Base-by-base conservation (phyloP, 768 basidiomycete species). In the Termitomyces sp. region DNA sequence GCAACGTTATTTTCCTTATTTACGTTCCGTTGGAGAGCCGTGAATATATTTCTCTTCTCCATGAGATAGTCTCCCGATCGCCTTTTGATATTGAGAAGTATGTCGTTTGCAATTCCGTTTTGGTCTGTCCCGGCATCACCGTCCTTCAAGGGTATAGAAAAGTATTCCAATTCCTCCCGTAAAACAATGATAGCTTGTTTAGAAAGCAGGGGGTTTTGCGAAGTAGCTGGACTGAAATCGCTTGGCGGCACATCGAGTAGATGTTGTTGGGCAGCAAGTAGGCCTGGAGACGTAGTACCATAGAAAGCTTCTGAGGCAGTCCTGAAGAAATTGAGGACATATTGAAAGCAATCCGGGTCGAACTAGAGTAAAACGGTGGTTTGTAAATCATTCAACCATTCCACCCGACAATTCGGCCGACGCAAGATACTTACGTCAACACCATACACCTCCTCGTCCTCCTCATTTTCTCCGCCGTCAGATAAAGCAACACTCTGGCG, bases 151-250 rank as follows among this genome's bases (percentile, higher is more conserved):
- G 96, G 94, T 60, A 99, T 98, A 36, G 93, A 88, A 64, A 99
- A 99, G 70, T 98, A 99, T 72, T 99, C 97, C 54, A 99, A 80
- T 74, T 99, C 97, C 71, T 99, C 97, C 30, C 97, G 83, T 28
- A 99, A 85, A 49, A 99, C 96, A 64, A 98, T 98, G 68, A 99
- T 98, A 30, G 96, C 95, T 72, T 98, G 97, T 74, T 98, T 98
- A 49, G 87, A 82, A 54, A 98, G 79, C 42, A 99, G 80, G 0
- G 97, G 97, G 68, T 98, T 98, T 70, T 94, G 91, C 53, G 85
- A 82, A 32, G 84, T 77, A 18, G 85, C 72, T 13, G 87, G 81
- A 20, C 78, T 77, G 67, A 86, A 84, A 59, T 82, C 85, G 61
- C 86, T 76, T 22, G 79, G 73, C 6, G 82, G 76, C 36, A 80